phyloP scores from a whole-genome alignment of 169 alveolate species.

The Besnoitia besnoiti region DNA sequence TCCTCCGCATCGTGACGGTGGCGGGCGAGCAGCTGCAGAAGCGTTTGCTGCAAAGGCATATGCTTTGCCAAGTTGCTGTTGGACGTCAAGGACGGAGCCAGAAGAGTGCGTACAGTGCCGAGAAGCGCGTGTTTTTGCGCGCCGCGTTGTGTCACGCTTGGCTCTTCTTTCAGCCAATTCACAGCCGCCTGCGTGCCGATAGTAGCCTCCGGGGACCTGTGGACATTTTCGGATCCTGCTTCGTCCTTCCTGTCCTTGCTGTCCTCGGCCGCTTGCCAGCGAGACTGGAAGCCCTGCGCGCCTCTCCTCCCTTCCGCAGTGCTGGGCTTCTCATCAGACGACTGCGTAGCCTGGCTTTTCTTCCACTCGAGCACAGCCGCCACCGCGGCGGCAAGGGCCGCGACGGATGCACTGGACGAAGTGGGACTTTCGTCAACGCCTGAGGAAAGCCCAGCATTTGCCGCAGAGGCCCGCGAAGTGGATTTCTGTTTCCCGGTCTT shows the following conservation, averaged over 20 bases:
- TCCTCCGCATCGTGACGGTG: neutral
- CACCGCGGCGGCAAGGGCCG: neutral
- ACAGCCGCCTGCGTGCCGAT: neutral
- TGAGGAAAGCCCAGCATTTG: too few relatives aligned
- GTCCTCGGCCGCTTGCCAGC: too few relatives aligned
- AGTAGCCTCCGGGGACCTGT: too few relatives aligned
- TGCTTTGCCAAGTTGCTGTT: neutral
- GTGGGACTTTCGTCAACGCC: neutral
- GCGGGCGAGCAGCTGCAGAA: neutral
- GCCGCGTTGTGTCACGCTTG: neutral
- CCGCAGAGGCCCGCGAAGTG: too few relatives aligned
- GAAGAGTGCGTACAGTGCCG: neutral
- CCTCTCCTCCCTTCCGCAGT: too few relatives aligned
- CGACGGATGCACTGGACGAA: neutral
- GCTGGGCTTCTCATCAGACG: too few relatives aligned
- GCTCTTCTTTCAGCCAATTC: neutral
- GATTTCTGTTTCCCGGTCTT: too few relatives aligned
- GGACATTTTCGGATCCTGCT: too few relatives aligned
- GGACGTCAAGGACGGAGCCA: neutral
- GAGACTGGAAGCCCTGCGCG: too few relatives aligned
- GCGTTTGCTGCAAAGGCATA: neutral
- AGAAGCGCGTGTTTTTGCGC: neutral
- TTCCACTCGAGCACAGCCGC: neutral
- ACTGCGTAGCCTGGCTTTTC: neutral
- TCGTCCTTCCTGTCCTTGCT: neutral